phyloP scores from a whole-genome alignment of 495 filamentous ascomycete species.

The Penicillium tannophilum region DNA sequence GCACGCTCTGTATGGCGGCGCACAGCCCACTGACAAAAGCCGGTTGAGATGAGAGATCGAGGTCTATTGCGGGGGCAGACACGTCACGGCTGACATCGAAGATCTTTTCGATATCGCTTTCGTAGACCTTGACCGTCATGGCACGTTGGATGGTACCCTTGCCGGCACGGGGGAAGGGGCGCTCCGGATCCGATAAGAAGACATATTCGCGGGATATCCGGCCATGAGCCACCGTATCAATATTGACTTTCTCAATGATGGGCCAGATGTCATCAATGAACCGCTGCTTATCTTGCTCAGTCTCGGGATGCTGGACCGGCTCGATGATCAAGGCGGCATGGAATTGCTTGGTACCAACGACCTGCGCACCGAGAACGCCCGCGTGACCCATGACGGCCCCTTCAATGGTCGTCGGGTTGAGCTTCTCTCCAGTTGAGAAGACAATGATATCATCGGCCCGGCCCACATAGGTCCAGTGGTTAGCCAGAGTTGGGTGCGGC shows the following conservation, averaged over 20 bases:
- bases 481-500: constrained; percentile 48
- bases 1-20: too few relatives aligned
- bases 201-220: constrained; percentile 33
- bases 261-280: constrained; percentile 45
- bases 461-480: constrained; percentile 54
- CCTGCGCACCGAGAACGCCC: constrained; percentile 45
- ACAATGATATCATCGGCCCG: constrained; percentile 65
- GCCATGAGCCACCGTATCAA: constrained; percentile 38
- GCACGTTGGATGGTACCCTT: constrained; percentile 60
- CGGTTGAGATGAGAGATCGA: too few relatives aligned
- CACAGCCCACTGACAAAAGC: too few relatives aligned
- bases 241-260: constrained; percentile 50
- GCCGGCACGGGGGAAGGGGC: constrained; percentile 52
- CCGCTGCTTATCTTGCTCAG: constrained; percentile 5
- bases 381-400: constrained; percentile 44
- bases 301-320: constrained; percentile 17
- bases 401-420: constrained; percentile 61
- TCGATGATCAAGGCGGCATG: constrained; percentile 57
- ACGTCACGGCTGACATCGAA: too few relatives aligned
- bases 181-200: constrained; percentile 42
- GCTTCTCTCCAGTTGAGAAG: constrained; percentile 64
- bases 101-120: too few relatives aligned
- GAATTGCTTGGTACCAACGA: constrained; percentile 54
- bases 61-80: too few relatives aligned
- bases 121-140: constrained; percentile 49